phyloP scores from a whole-genome alignment of 495 filamentous ascomycete species.

The Penicillium waksmanii region DNA sequence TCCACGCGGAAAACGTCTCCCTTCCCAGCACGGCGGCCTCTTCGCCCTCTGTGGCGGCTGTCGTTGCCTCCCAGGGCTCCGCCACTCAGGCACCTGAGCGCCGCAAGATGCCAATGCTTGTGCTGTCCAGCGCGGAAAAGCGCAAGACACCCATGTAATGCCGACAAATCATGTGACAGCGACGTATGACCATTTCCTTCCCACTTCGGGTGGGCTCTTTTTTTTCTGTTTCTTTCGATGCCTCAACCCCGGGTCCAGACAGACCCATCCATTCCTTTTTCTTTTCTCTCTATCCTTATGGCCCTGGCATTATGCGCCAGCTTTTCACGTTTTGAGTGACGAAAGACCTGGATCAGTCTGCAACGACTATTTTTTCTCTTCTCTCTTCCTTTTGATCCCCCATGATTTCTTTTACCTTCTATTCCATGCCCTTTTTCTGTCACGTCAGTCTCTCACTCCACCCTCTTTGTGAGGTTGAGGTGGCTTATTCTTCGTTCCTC shows the following conservation, averaged over 20 bases:
- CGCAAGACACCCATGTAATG: constrained; percentile 73
- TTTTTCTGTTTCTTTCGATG: constrained; percentile 6
- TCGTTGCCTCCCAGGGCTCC: constrained; percentile 52
- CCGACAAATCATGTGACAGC: constrained; percentile 47
- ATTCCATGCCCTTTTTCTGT: background rate
- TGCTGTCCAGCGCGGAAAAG: constrained; percentile 88
- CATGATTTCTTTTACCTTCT: constrained; percentile 4
- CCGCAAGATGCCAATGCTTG: constrained; percentile 82
- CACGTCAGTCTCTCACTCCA: background rate
- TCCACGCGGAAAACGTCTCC: constrained; percentile 43
- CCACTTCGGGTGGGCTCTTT: constrained; percentile 14
- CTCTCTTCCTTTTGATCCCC: constrained; percentile 19
- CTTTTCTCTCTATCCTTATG: constrained; percentile 16
- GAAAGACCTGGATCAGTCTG: constrained; percentile 32
- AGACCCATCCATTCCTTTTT: constrained; percentile 21
- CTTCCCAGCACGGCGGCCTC: constrained; percentile 35
- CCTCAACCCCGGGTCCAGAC: background rate
- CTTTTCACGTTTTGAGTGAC: constrained; percentile 24
- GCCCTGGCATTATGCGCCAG: constrained; percentile 16
- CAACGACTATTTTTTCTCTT: constrained; percentile 26
- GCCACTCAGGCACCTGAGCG: constrained; percentile 57
- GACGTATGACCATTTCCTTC: constrained; percentile 37
- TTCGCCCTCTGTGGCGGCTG: constrained; percentile 49
- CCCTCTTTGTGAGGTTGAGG: constrained; percentile 7
- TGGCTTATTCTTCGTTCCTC: constrained; percentile 8